phyloP scores from a whole-genome alignment of 129 eudicot species.

The Daucus carota region DH1_v3.0 NC_030384.2:38010001-38010500 shows the following conservation, averaged over 20 bases:
- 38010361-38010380: not conserved
- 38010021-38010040: not conserved
- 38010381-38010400: constrained; percentile 30
- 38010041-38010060: too few species aligned
- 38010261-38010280: constrained; percentile 21
- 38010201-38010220: constrained; percentile 40
- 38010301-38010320: constrained; percentile 24
- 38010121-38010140: constrained; percentile 1
- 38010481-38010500: constrained; percentile 21
- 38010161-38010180: constrained; percentile 71
- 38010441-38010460: constrained; percentile 84
- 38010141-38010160: constrained; percentile 83
- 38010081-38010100: not conserved
- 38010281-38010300: constrained; percentile 26
- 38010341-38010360: constrained; percentile 9
- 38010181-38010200: constrained; percentile 59
- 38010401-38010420: constrained; percentile 18
- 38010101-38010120: not conserved
- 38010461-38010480: constrained; percentile 23
- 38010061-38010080: not conserved
- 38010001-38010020: not conserved
- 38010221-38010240: constrained; percentile 37
- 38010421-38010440: constrained; percentile 51
- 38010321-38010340: constrained; percentile 23
- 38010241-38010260: constrained; percentile 22